Evolutionary conservation across 2,329 filamentous ascomycete genomes (phyloP), one percentile per base, ranked within the genome.

Genomic region (Penicillium sp.): DNA sequence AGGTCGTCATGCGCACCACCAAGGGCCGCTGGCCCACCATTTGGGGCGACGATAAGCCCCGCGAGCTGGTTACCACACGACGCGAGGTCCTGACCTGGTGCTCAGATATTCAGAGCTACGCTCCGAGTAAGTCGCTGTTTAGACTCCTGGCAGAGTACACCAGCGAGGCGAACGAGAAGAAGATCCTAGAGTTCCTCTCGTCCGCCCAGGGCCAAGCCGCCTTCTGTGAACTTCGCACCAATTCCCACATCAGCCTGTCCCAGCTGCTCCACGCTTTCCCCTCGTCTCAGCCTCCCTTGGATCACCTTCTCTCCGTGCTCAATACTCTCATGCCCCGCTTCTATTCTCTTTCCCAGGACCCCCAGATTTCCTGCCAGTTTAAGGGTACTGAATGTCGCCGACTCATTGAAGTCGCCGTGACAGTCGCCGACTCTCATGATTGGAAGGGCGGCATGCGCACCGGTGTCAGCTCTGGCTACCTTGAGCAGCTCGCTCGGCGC

Each of bases 341-440:
- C 79, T 99, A 99, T 77, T 97, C 93, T 4, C 85, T 99, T 13
- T 96, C 92, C 49, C 96, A 96, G 70, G 94, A 99, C 66, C 94
- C 94, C 0, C 89, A 94, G 59, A 85, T 95, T 61, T 87, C 85
- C 2, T 88, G 83, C 56, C 82, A 83, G 57, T 81, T 85, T 21
- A 82, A 85, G 57, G 87, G 88, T 58, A 82, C 84, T 36, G 83
- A 87, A 58, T 82, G 83, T 61, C 88, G 89, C 59, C 88, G 92
- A 28, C 77, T 97, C 54, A 86, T 99, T 65, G 94, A 97, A 76
- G 89, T 97, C 66, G 94, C 94, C n/a, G 94, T 99, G 52, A 95
- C 92, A 7, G 86, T 99, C 54, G 94, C 97, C 71, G 90, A 96
- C 71, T 85, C 86, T 2, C 77, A 84, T 29, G 87, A 96, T 72